Evolutionary conservation across 2,329 filamentous ascomycete species (phyloP), one percentile per base, ranked within the genome.

Genomic region (Tolypocladium guangdongense): DNA sequence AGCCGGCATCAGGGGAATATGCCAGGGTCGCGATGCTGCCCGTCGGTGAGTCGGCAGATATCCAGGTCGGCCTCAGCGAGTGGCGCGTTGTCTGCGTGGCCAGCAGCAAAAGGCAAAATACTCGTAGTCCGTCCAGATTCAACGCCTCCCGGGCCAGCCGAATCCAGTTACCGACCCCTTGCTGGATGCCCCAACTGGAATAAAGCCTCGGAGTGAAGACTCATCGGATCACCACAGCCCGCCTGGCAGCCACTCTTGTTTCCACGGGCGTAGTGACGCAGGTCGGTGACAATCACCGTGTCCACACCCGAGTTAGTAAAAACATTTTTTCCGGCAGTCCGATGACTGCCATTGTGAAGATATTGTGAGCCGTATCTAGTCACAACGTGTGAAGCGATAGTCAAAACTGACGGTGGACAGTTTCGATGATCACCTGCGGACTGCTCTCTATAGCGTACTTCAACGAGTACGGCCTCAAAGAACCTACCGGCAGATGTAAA

Each of bases 361-460:
- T 53, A 27, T 20, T 18, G 55, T 52, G 41, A 51, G 51, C 47
- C 6, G 22, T 18, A 10, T 3, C 11, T n/a, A 33, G 12, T n/a
- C 20, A 18, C 33, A 7, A 12, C 35, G 7, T 8, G 18, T 33
- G 30, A 37, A 30, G 24, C 8, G 3, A 16, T 3, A 14, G 16
- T 11, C 41, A 37, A 37, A 22, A 5, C 20, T 51, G 49, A 46
- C 20, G 22, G 2, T 10, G n/a, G 36, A 43, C 39, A 67, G 63
- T 5, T 66, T 63, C 48, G 64, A 66, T 35, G 57, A 56, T 32
- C 57, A 61, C 5, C 48, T 66, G n/a, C 37, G 53, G 5, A 37
- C 61, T 12, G n/a, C n/a, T n/a, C n/a, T n/a, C n/a, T n/a, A n/a
- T 66, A 0, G 54, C 59, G 2, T 72, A 68, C 54, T 71, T 71